phyloP scores from a whole-genome alignment of 768 basidiomycete genomes.

The Tulasnella sp. region DNA sequence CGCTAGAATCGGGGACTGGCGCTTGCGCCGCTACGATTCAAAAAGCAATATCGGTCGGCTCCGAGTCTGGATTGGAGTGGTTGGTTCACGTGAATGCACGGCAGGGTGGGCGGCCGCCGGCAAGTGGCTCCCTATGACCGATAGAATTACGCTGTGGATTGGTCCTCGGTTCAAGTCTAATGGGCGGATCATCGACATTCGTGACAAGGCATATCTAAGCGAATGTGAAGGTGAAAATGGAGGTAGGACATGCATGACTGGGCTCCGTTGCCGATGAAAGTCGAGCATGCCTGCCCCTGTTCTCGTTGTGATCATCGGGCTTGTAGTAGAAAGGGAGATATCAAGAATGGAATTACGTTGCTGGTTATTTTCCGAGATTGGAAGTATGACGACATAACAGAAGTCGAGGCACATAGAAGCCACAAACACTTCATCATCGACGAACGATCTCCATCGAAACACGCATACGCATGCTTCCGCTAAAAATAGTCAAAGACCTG shows the following conservation, averaged over 20 bases:
- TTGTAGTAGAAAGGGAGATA: too few species aligned
- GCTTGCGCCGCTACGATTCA: not conserved
- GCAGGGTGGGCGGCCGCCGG: not conserved
- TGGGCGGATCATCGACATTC: not conserved
- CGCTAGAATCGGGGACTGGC: too few species aligned
- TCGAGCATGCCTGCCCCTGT: not conserved
- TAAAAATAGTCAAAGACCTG: not conserved
- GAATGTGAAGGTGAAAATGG: too few species aligned
- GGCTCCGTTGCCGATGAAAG: too few species aligned
- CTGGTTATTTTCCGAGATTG: not conserved
- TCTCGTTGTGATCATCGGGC: not conserved
- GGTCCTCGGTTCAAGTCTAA: not conserved
- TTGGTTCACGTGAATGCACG: not conserved
- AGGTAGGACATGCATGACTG: too few species aligned
- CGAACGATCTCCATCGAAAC: not conserved
- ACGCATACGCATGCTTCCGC: too few species aligned
- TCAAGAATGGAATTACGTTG: not conserved
- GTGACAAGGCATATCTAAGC: too few species aligned
- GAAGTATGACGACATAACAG: not conserved
- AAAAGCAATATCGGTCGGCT: not conserved
- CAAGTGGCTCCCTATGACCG: not conserved
- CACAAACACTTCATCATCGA: not conserved
- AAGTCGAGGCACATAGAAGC: not conserved
- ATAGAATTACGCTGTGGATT: not conserved
- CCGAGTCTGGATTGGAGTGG: not conserved